Conservation (phyloP, 306 rosid genomes). For the Styphnolobium japonicum region DNA sequence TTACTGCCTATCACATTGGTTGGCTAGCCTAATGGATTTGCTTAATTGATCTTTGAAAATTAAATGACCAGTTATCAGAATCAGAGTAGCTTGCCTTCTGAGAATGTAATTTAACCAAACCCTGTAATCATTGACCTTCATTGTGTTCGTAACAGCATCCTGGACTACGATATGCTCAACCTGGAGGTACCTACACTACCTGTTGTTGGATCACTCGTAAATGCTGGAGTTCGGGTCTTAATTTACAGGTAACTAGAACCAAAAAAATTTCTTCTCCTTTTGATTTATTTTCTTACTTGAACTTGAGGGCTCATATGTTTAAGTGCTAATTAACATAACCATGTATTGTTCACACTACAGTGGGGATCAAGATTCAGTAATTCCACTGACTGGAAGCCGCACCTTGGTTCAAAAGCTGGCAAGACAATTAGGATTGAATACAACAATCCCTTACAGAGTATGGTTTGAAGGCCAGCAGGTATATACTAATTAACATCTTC, state of each 20-base stretch:
- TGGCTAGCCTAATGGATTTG: not conserved
- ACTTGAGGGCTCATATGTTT: not conserved
- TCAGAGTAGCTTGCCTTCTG: not conserved
- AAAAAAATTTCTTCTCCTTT: not conserved
- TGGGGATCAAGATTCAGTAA: constrained; percentile 98
- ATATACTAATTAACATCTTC: not conserved
- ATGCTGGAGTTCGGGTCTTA: constrained; percentile 72
- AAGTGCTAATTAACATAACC: constrained; percentile 10
- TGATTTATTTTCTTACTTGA: constrained; percentile 10
- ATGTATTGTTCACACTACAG: constrained; percentile 38
- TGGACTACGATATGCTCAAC: constrained; percentile 78
- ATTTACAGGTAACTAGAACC: constrained; percentile 69
- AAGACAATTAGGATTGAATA: constrained; percentile 56
- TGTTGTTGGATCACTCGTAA: constrained; percentile 63
- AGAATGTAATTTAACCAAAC: not conserved
- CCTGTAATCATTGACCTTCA: not conserved
- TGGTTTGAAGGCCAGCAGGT: constrained; percentile 96
- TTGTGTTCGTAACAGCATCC: constrained; percentile 43
- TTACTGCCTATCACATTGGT: not conserved
- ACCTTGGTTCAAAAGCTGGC: constrained; percentile 74
- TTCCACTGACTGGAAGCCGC: constrained; percentile 92
- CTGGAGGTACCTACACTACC: constrained; percentile 87
- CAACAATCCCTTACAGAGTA: constrained; percentile 83
- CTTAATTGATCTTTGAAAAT: not conserved
- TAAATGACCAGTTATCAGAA: not conserved